phyloP scores from a whole-genome alignment of 257 asterid genomes.

The Scutellaria baicalensis region DNA sequence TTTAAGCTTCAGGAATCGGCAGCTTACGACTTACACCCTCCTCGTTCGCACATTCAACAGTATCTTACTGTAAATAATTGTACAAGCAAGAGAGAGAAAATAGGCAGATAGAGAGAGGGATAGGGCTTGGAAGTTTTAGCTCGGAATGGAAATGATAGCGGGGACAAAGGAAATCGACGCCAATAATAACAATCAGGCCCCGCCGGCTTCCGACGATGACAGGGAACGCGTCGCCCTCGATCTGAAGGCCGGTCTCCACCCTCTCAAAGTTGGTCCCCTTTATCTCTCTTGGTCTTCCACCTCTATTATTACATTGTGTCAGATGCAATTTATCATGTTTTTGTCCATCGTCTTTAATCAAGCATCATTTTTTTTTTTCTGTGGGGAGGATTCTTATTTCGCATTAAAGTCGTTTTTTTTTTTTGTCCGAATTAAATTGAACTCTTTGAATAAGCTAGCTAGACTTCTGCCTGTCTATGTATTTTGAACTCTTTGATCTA shows the following conservation, averaged over 20 bases:
- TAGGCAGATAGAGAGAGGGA: not conserved
- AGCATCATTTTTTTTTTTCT: not conserved
- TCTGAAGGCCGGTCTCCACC: slow-evolving; percentile 86
- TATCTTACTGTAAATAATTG: not conserved
- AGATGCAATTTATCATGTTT: not conserved
- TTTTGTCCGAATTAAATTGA: not conserved
- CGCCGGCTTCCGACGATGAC: slow-evolving; percentile 33
- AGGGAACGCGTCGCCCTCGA: slow-evolving; percentile 63
- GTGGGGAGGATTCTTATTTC: not conserved
- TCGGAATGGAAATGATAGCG: slow-evolving; percentile 41
- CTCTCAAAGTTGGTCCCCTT: slow-evolving; percentile 58
- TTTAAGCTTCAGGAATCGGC: not conserved
- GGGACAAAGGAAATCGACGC: slow-evolving; percentile 42
- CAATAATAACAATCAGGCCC: slow-evolving; percentile 14
- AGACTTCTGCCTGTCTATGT: not conserved
- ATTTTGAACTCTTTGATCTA: not conserved
- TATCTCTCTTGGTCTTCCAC: not conserved
- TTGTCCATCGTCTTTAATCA: not conserved
- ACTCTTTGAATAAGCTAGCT: not conserved
- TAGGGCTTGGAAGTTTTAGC: slow-evolving; percentile 20
- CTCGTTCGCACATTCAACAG: not conserved
- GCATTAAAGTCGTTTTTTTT: not conserved
- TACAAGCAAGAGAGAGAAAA: not conserved
- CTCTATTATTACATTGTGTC: not conserved
- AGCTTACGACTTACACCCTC: not conserved